phyloP scores from a whole-genome alignment of 2,329 filamentous ascomycete genomes.

The Coniella vitis region DNA sequence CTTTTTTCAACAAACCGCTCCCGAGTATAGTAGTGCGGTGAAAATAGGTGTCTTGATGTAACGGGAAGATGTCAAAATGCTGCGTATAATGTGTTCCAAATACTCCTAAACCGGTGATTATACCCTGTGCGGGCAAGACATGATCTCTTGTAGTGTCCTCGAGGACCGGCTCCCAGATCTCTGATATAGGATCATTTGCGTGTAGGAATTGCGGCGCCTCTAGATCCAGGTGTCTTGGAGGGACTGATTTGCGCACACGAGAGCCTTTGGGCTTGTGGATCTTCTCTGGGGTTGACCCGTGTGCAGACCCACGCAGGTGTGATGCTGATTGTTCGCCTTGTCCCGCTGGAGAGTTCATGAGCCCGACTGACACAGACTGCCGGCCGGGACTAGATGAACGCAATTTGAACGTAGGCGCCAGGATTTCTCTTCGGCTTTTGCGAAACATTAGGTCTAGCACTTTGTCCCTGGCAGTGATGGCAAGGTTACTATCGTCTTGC shows the following conservation, averaged over 20 bases:
- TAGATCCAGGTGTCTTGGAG: conserved; percentile 40
- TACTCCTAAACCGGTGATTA: conserved; percentile 49
- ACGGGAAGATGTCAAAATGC: conserved; percentile 56
- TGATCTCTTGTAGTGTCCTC: conserved; percentile 18
- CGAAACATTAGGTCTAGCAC: conserved; percentile 49
- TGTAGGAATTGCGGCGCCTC: conserved; percentile 46
- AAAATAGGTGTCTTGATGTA: conserved; percentile 50
- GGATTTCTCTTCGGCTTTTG: conserved; percentile 25
- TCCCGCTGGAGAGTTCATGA: conserved; percentile 15
- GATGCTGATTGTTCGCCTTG: not conserved
- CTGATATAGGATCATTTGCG: conserved; percentile 45
- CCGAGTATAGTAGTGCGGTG: conserved; percentile 54
- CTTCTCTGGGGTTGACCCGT: not conserved
- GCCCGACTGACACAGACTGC: not conserved
- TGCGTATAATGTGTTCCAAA: conserved; percentile 56
- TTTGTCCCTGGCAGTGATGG: conserved; percentile 46
- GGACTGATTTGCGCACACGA: conserved; percentile 36
- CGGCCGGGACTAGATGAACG: not conserved
- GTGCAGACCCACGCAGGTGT: not conserved
- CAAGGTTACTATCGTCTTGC: conserved; percentile 26
- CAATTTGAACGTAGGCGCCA: conserved; percentile 13
- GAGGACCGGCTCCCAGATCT: conserved; percentile 18
- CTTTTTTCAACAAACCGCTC: conserved; percentile 40
- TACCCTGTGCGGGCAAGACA: conserved; percentile 23
- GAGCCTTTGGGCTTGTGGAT: conserved; percentile 12